A percentile compares a stretch with the other conserved stretches of the same genome.
phyloP scores from a whole-genome alignment of 306 rosid genomes.

The Albizia julibrissin region DNA sequence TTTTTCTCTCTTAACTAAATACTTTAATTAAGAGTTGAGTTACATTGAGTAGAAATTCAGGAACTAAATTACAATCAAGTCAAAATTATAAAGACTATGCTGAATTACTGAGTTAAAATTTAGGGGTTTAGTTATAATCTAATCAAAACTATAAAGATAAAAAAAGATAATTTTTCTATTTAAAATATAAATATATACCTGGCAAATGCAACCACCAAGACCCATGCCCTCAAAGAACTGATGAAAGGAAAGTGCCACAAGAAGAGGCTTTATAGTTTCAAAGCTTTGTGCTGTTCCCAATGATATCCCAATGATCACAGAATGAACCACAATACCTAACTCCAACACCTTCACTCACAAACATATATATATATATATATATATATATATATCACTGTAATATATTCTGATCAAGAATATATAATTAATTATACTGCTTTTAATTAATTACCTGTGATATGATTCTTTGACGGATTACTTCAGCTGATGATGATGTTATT shows the following conservation, averaged over 20 bases:
- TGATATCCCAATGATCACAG: constrained; percentile 59
- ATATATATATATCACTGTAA: no score
- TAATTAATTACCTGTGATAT: constrained; percentile 55
- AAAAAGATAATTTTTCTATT: neutral
- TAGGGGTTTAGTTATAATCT: no score
- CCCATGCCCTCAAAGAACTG: constrained; percentile 69
- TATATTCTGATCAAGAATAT: no score
- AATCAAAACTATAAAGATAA: no score
- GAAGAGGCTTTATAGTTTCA: constrained; percentile 45
- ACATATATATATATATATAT: neutral
- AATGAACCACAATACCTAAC: constrained; percentile 63
- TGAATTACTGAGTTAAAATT: no score
- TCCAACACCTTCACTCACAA: constrained; percentile 47
- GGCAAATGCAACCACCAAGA: constrained; percentile 68
- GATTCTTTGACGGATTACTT: constrained; percentile 56
- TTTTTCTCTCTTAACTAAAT: no score
- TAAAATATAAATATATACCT: constrained; percentile 24
- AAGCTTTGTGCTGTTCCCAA: constrained; percentile 48
- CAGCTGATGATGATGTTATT: neutral
- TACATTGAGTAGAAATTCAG: no score
- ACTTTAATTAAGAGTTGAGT: no score
- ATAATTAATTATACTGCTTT: no score
- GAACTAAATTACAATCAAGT: no score
- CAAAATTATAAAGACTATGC: no score
- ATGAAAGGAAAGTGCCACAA: constrained; percentile 62